Base-by-base conservation (phyloP, 108 stramenopile species). In the Nitzschia sp. region DNA sequence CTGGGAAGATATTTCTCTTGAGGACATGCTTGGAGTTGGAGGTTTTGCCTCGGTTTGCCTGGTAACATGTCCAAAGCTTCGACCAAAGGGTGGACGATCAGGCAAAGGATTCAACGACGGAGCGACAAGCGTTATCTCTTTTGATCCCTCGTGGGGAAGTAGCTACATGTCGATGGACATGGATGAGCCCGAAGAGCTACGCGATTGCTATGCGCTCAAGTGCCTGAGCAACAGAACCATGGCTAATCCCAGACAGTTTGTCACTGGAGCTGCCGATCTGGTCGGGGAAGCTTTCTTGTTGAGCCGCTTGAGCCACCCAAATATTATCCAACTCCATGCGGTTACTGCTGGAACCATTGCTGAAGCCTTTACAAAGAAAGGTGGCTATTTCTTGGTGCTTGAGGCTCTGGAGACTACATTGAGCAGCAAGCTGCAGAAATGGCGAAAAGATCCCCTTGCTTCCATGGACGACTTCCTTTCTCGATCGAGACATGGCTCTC, bases 321-420 rank as follows among this genome's bases (percentile, higher is more conserved):
- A 79, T 51, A 70, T 79, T 9, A 68, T 79, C 21, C 31, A 54
- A 36, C 21, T 79, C 1, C 55, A 75, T 26, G 78, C 62, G 18
- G 68, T 71, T 11, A 68, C 66, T 6, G 53, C 17, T 26, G 77
- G 77, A 23, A 49, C 26, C 35, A 54, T 71, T n/a, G 33, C 42
- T 0, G 23, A 64, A 8, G 46, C 64, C 1, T 71, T 58, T 46
- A 19, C 45, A 31, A 33, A 64, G 35, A 59, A 45, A 26, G 47
- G 47, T 45, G 77, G 77, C 13, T 88, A 82, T 62, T 88, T 85
- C 55, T 54, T 88, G 33, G 78, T 88, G 18, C 47, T 88, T 48
- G 87, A 88, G 54, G 80, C 71, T 2, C 78, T 88, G 8, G 58
- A 48, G 42, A 74, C 69, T 9, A 80, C 76, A 2, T 66, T 88